These are phyloP conservation scores for Monosporascus sp. DNA, from an alignment of 2,329 filamentous ascomycete genomes.

Conservation along the genomic window DNA sequence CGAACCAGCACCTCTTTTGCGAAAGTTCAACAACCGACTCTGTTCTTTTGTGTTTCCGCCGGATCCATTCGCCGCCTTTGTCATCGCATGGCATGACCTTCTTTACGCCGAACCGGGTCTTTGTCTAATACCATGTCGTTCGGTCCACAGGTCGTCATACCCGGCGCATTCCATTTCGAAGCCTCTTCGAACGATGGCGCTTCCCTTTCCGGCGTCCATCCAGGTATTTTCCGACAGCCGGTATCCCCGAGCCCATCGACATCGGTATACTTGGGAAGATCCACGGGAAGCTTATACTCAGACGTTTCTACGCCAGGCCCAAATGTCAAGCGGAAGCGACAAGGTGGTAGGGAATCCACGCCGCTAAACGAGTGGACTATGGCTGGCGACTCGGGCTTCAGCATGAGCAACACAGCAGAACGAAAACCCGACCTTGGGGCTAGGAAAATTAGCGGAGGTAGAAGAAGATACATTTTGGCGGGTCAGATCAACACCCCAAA, in stretches of 20 bases:
- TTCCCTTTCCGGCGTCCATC: slow-evolving; percentile 30
- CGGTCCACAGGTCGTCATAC: slow-evolving; percentile 27
- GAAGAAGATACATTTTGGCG: slow-evolving; percentile 42
- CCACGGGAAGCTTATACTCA: slow-evolving; percentile 33
- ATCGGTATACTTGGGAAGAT: slow-evolving; percentile 33
- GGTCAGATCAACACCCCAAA: slow-evolving; percentile 48
- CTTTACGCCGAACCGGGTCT: background rate
- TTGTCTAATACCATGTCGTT: slow-evolving; percentile 20
- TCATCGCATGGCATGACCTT: background rate
- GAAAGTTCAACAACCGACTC: background rate
- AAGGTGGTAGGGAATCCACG: slow-evolving; percentile 27
- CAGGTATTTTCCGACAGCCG: slow-evolving; percentile 43
- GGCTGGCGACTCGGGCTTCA: slow-evolving; percentile 17
- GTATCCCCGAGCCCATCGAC: slow-evolving; percentile 33
- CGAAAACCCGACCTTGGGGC: slow-evolving; percentile 12
- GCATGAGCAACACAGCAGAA: slow-evolving; percentile 22
- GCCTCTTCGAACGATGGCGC: slow-evolving; percentile 13
- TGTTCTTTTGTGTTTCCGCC: background rate
- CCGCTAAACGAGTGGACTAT: slow-evolving; percentile 27
- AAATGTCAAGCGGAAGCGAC: slow-evolving; percentile 44
- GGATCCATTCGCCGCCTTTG: background rate
- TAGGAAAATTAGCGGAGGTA: slow-evolving; percentile 13
- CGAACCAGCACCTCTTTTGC: background rate
- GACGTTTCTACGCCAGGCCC: slow-evolving; percentile 25
- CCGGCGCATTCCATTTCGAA: slow-evolving; percentile 29